These are phyloP conservation scores for Quercus wislizeni DNA, from an alignment of 306 rosid genomes.

Conservation along the genomic window DNA sequence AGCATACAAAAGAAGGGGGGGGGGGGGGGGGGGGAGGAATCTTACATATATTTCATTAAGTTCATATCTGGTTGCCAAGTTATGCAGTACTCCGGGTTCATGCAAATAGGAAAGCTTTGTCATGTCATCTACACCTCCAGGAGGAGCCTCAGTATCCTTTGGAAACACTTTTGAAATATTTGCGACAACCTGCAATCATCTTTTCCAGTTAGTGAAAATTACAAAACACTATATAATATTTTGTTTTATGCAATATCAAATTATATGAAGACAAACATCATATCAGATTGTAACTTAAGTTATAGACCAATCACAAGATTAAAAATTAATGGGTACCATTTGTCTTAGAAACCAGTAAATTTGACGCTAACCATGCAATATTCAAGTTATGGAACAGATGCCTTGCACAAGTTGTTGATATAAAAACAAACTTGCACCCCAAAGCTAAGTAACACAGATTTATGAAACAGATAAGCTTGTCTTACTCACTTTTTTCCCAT, in stretches of 20 bases:
- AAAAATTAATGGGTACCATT: neutral
- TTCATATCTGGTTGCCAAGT: slow-evolving; percentile 97
- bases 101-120: slow-evolving; percentile 97
- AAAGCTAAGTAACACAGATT: neutral
- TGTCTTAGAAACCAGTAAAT: neutral
- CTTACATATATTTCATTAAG: slow-evolving; percentile 98
- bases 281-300: slow-evolving; percentile 1
- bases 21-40: slow-evolving; percentile 12
- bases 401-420: neutral
- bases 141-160: slow-evolving; percentile 93
- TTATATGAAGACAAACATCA: neutral
- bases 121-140: slow-evolving; percentile 99
- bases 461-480: slow-evolving; percentile 9
- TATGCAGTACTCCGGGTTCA: slow-evolving; percentile 96
- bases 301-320: neutral
- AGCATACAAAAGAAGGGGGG: neutral
- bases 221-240: neutral
- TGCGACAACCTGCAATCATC: slow-evolving; percentile 63
- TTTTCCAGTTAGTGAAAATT: slow-evolving; percentile 24
- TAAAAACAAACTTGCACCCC: neutral
- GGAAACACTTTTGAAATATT: slow-evolving; percentile 90
- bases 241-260: neutral
- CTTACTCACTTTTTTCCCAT: slow-evolving; percentile 78
- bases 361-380: slow-evolving; percentile 3
- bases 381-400: neutral